Conservation (phyloP, 176 grass and related monocot genomes). For the Poa pratensis region DNA sequence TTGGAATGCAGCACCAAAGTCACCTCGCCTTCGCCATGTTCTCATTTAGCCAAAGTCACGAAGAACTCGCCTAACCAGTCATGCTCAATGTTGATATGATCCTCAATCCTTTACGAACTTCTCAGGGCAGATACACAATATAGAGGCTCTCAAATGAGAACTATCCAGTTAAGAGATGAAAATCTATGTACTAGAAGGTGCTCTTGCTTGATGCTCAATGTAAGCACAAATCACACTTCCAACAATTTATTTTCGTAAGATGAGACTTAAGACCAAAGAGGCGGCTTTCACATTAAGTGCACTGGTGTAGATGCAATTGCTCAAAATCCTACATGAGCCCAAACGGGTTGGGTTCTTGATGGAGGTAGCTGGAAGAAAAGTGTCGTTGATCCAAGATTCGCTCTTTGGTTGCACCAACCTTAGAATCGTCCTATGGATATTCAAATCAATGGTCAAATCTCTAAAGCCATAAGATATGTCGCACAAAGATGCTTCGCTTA, state of each 20-base stretch:
- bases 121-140: not conserved
- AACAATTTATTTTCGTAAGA: not conserved
- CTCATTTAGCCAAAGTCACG: not conserved
- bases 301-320: not conserved
- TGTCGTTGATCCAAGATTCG: not conserved
- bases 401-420: not conserved
- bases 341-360: not conserved
- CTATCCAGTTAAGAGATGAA: too few relatives aligned
- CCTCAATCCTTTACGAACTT: not conserved
- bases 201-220: not conserved
- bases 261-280: not conserved
- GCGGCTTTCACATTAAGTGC: not conserved
- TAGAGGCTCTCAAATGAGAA: not conserved
- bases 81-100: not conserved
- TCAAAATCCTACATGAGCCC: not conserved
- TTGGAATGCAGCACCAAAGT: not conserved
- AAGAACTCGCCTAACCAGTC: not conserved
- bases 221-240: not conserved
- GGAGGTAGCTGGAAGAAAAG: not conserved
- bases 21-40: not conserved
- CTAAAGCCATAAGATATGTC: too few relatives aligned
- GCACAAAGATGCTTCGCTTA: too few relatives aligned
- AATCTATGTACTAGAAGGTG: not conserved
- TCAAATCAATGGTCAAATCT: too few relatives aligned
- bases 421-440: too few relatives aligned